These are phyloP conservation scores for Saccharomycopsis hybrid DNA, from an alignment of 1,139 yeast genomes.

Conservation along the genomic window DNA sequence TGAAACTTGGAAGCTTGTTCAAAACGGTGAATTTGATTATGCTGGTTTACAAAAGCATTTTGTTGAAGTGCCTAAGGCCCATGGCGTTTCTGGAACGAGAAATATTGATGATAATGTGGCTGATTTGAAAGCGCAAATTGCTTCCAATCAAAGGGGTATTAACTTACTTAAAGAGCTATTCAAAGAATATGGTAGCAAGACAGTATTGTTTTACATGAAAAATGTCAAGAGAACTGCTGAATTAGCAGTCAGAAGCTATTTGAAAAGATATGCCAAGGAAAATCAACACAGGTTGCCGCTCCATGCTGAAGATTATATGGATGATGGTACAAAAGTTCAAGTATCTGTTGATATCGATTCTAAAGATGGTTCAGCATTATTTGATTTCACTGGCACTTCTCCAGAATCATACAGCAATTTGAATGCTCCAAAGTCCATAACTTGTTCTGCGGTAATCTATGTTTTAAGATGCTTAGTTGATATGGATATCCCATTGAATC, in stretches of 20 bases:
- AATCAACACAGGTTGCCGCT: slow-evolving; percentile 26
- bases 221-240: slow-evolving; percentile 41
- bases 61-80: slow-evolving; percentile 34
- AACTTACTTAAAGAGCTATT: slow-evolving; percentile 34
- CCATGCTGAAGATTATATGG: slow-evolving; percentile 36
- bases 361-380: slow-evolving; percentile 30
- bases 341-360: slow-evolving; percentile 33
- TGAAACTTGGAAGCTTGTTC: slow-evolving; percentile 35
- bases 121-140: slow-evolving; percentile 43
- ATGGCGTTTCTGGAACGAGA: slow-evolving; percentile 43
- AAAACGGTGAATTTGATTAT: slow-evolving; percentile 37
- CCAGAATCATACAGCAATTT: slow-evolving; percentile 54
- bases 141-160: slow-evolving; percentile 43
- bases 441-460: slow-evolving; percentile 71
- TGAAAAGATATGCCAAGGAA: slow-evolving; percentile 28
- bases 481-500: slow-evolving; percentile 74
- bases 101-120: slow-evolving; percentile 39
- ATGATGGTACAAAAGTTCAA: slow-evolving; percentile 39
- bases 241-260: slow-evolving; percentile 33
- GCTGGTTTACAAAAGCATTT: slow-evolving; percentile 33
- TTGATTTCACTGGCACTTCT: slow-evolving; percentile 46
- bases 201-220: slow-evolving; percentile 37
- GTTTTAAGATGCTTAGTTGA: slow-evolving; percentile 68
- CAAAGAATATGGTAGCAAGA: slow-evolving; percentile 32
- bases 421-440: slow-evolving; percentile 66